Base-by-base conservation (phyloP, 2,329 filamentous ascomycete genomes). In the Exophiala lecanii-corni region DNA sequence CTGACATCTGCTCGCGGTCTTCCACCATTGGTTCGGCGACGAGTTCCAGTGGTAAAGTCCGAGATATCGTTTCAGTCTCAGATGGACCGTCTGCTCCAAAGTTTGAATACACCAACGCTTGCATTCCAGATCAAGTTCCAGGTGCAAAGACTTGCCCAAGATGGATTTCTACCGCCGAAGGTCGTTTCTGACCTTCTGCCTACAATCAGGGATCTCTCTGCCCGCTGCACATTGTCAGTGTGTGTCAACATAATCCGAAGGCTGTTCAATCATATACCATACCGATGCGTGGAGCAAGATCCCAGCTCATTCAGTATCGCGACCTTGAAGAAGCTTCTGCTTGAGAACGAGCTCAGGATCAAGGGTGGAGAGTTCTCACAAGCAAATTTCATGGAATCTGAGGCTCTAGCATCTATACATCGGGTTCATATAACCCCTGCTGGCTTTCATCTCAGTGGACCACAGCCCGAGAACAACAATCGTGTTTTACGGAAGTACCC, bases 401-500 rank as follows among this genome's bases (percentile, higher is more conserved):
- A 53, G 15, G 37, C 50, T 4, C 47, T 61, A 21, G 69, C 70
- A 0, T 67, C 67, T 56, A 66, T 82, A 4, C 72, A 79, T 56
- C 75, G 75, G 28, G 75, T 71, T 9, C 63, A 67, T 25, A 72
- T 86, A 7, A 84, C 80, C 0, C 82, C 82, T 0, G 73, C 76
- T 0, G 70, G 76, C 1, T 67, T 69, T 68, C 15, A 67, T 48
- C 59, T 75, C 3, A 62, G 66, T 42, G 72, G 72, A 0, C 72
- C 72, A 3, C 65, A 68, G 15, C 66, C 75, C 1, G 84, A 87
- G 57, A 76, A 75, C 5, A 81, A 78, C 45, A 89, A 89, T 56
- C 72, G 83, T 3, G 77, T 89, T 2, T 65, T 89, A 12, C 76
- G 85, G n/a, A 77, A 78, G 50, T 86, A 81, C 50, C 61, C 71